Evolutionary conservation across 2,329 filamentous ascomycete genomes (phyloP).

Genomic region (Fusarium mangiferae): DNA sequence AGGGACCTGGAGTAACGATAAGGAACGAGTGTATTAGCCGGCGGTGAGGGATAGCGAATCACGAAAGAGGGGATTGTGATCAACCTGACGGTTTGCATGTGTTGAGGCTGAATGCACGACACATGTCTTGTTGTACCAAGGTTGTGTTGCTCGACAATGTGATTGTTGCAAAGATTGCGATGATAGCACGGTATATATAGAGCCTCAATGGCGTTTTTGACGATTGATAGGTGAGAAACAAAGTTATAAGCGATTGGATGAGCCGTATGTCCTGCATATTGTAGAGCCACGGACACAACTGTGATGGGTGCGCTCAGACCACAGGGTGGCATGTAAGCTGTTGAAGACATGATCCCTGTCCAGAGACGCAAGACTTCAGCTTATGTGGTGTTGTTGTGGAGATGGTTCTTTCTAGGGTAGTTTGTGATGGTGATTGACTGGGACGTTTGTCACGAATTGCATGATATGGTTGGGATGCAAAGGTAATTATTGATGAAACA

Average conservation of each 20-base stretch:
- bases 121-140: background rate
- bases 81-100: background rate
- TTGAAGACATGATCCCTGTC: constrained; percentile 23
- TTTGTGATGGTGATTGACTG: background rate
- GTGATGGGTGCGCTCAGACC: constrained; percentile 25
- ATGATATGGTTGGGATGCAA: background rate
- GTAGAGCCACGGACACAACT: background rate
- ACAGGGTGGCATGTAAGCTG: constrained; percentile 11
- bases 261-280: constrained; percentile 3
- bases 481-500: background rate
- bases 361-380: background rate
- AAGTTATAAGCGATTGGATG: background rate
- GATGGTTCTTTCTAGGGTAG: constrained; percentile 13
- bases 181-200: background rate
- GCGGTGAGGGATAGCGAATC: constrained; percentile 28
- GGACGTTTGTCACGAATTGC: background rate
- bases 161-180: background rate
- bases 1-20: constrained; percentile 11
- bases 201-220: background rate
- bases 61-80: background rate
- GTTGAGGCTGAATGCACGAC: constrained; percentile 12
- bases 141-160: background rate
- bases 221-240: background rate
- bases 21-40: constrained; percentile 1
- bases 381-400: constrained; percentile 2